Evolutionary conservation across 2,329 filamentous ascomycete species (phyloP).

Genomic region (Aspergillus chevalieri): DNA sequence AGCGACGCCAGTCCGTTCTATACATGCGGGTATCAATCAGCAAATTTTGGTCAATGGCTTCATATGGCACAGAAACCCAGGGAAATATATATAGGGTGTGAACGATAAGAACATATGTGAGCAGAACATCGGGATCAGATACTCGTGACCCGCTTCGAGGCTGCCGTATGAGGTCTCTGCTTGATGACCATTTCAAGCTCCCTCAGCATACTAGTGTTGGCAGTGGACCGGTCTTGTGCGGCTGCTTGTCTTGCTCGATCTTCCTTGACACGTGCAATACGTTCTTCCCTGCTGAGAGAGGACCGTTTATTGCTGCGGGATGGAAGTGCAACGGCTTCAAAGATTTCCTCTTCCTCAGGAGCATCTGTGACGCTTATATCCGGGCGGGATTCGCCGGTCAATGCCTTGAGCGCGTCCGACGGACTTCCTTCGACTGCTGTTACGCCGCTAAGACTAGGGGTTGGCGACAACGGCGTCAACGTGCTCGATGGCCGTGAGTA

Average conservation of each 20-base stretch:
- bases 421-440: slow-evolving; percentile 53
- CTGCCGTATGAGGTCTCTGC: slow-evolving; percentile 40
- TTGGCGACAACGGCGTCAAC: slow-evolving; percentile 38
- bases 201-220: slow-evolving; percentile 80
- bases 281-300: slow-evolving; percentile 72
- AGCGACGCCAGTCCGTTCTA: slow-evolving; percentile 27
- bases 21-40: slow-evolving; percentile 29
- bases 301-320: slow-evolving; percentile 57
- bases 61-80: background rate
- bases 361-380: slow-evolving; percentile 23
- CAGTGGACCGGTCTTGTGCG: slow-evolving; percentile 67
- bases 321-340: slow-evolving; percentile 80
- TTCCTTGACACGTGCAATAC: slow-evolving; percentile 80
- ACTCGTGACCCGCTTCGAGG: slow-evolving; percentile 39
- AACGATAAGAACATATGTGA: background rate
- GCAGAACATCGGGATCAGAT: slow-evolving; percentile 25
- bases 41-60: slow-evolving; percentile 13
- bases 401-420: slow-evolving; percentile 65
- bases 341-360: slow-evolving; percentile 66
- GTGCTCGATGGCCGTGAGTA: slow-evolving; percentile 48
- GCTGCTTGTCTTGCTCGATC: slow-evolving; percentile 70
- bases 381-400: slow-evolving; percentile 62
- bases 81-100: background rate
- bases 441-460: slow-evolving; percentile 40
- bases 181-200: slow-evolving; percentile 89